phyloP scores from a whole-genome alignment of 208 protist species.

The Leishmania martiniquensis region DNA sequence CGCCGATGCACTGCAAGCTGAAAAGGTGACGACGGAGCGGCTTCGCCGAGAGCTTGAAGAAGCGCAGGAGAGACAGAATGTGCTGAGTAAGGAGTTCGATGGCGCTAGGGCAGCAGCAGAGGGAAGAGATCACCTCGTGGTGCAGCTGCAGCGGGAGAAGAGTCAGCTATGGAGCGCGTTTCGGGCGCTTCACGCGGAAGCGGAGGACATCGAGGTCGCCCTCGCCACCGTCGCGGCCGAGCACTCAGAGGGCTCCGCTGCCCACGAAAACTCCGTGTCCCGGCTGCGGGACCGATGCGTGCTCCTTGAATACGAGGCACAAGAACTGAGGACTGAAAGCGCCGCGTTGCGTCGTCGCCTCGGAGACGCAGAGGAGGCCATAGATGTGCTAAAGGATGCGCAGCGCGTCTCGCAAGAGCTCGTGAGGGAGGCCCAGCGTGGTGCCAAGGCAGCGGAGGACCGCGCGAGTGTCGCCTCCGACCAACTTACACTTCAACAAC shows the following conservation, averaged over 20 bases:
- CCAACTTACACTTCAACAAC: slow-evolving; percentile 11
- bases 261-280: neutral
- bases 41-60: slow-evolving; percentile 17
- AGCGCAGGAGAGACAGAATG: slow-evolving; percentile 5
- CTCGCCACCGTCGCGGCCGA: slow-evolving; percentile 10
- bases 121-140: slow-evolving; percentile 12
- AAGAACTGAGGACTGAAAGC: slow-evolving; percentile 13
- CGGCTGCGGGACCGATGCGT: slow-evolving; percentile 16
- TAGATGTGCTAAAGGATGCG: slow-evolving; percentile 26
- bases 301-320: slow-evolving; percentile 17
- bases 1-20: neutral
- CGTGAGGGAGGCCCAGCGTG: slow-evolving; percentile 17
- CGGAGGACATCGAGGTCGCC: slow-evolving; percentile 17
- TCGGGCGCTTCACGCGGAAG: slow-evolving; percentile 18
- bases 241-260: slow-evolving; percentile 4
- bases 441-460: slow-evolving; percentile 12
- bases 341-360: slow-evolving; percentile 15
- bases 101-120: neutral
- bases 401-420: slow-evolving; percentile 23
- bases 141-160: slow-evolving; percentile 33
- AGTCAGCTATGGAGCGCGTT: slow-evolving; percentile 20
- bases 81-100: neutral
- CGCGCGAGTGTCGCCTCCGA: neutral
- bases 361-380: slow-evolving; percentile 28
- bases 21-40: slow-evolving; percentile 1